phyloP scores from a whole-genome alignment of 768 basidiomycete genomes.

The Daedaleopsis nitida region DNA sequence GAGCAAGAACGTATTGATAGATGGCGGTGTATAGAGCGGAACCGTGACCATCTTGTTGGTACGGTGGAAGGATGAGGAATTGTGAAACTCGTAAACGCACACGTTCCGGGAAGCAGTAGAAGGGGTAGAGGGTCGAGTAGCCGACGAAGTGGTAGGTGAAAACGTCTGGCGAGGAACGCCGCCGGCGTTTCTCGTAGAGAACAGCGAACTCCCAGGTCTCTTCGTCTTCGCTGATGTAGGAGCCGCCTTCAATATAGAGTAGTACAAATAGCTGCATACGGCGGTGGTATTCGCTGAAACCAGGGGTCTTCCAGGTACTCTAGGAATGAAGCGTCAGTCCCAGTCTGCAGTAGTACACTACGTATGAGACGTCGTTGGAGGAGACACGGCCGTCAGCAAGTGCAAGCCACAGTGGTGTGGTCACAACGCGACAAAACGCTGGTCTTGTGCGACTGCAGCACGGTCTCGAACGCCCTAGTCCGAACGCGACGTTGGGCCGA shows the following conservation, averaged over 20 bases:
- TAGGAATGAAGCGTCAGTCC: slow-evolving; percentile 34
- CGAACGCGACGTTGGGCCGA: background rate
- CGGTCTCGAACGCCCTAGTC: background rate
- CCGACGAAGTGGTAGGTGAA: slow-evolving; percentile 89
- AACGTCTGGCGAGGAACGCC: slow-evolving; percentile 48
- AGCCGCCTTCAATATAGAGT: slow-evolving; percentile 94
- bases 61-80: slow-evolving; percentile 91
- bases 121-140: slow-evolving; percentile 92
- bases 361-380: background rate
- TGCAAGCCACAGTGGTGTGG: background rate
- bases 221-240: slow-evolving; percentile 93
- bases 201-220: slow-evolving; percentile 92
- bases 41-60: slow-evolving; percentile 88
- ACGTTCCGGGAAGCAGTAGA: slow-evolving; percentile 94
- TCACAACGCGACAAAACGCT: background rate
- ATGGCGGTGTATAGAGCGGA: slow-evolving; percentile 87
- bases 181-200: slow-evolving; percentile 85
- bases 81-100: slow-evolving; percentile 91
- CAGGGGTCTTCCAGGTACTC: slow-evolving; percentile 83
- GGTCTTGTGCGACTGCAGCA: background rate
- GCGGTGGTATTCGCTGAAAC: slow-evolving; percentile 89
- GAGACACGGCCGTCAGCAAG: background rate
- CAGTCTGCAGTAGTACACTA: background rate
- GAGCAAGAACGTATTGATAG: slow-evolving; percentile 71
- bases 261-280: slow-evolving; percentile 94